These are phyloP conservation scores for Aquilaria sinensis DNA, from an alignment of 345 rosid species.

Conservation along the genomic window DNA sequence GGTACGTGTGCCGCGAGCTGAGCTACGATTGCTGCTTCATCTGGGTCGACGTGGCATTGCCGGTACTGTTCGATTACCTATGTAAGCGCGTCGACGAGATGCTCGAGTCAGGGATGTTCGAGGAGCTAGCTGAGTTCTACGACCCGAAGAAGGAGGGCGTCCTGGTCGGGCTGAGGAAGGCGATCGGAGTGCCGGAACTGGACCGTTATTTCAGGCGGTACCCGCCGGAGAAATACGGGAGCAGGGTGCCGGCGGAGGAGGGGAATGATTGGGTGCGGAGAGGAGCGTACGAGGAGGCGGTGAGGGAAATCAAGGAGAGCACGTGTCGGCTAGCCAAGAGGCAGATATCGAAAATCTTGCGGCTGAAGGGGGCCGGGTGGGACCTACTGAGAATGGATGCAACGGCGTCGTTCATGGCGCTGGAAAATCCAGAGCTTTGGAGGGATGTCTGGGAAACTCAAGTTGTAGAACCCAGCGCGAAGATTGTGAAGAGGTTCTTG, in stretches of 20 bases:
- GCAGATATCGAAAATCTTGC: conserved; percentile 62
- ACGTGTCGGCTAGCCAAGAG: conserved; percentile 73
- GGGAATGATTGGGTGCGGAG: conserved; percentile 26
- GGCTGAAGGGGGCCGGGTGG: conserved; percentile 61
- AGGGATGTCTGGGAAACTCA: conserved; percentile 58
- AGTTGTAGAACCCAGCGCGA: conserved; percentile 57
- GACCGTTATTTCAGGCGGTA: conserved; percentile 41
- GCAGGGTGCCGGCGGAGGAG: conserved; percentile 4
- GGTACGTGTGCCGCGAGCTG: conserved; percentile 30
- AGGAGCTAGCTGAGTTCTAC: conserved; percentile 53
- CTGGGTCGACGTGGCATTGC: conserved; percentile 75
- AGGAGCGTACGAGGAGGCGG: conserved; percentile 57
- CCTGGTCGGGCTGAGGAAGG: conserved; percentile 54
- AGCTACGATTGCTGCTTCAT: conserved; percentile 76
- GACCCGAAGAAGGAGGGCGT: conserved; percentile 18
- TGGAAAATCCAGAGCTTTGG: conserved; percentile 25
- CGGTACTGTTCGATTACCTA: conserved; percentile 57
- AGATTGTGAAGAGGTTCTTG: conserved; percentile 68
- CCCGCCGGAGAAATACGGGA: conserved; percentile 27
- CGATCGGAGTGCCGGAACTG: conserved; percentile 94
- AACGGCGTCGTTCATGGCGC: conserved; percentile 43
- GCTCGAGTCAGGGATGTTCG: conserved; percentile 85
- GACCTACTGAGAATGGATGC: conserved; percentile 69
- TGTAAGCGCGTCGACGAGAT: conserved; percentile 76
- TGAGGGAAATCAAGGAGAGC: conserved; percentile 65